Evolutionary conservation across 1,139 yeast genomes (phyloP), one percentile per base, ranked within the genome.

Genomic region (Nematodospora anomalae): DNA sequence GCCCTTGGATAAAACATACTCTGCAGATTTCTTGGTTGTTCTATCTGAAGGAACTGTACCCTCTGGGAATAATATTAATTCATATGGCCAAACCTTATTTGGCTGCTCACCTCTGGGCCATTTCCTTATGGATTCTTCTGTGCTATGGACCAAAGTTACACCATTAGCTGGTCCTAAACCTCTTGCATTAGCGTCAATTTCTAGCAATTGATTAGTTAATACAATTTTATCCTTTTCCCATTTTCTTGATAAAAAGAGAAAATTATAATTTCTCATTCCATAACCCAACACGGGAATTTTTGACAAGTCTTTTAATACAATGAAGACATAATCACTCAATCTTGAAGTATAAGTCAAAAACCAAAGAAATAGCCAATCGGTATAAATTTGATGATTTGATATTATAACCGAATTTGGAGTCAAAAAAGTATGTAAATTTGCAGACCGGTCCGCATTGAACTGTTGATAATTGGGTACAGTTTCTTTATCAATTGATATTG

Each of bases 291-390:
- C 41, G 0, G 98, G 98, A 15, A 90, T 62, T 22, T 71, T 74
- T 35, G 77, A 73, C 45, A 92, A 63, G 18, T 95, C 90, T 49
- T 84, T 85, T 59, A 92, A 83, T 53, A 92, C 71, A 47, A 90
- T 79, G 49, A 85, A 86, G 39, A 79, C 78, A 12, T 83, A 67
- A 42, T 79, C 76, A 10, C 86, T 85, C 36, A 83, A 60, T 21
- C 72, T 61, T 5, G 88, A 77, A 3, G 90, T 73, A 55, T 87
- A 85, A 1, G 88, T 69, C 21, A 87, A 50, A 79, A 88, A 92
- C 99, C 99, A 92, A 38, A 89, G 55, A 52, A 79, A 89, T 13
- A 87, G 73, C 99, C 99, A 92, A 59, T 92, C 99, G 3, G 95
- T 81, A 56, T 92, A 90, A 15, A 90, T 82, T 61, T 90, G 97